Conservation (phyloP, 73 alveolate genomes). For the Paramecium caudatum region DNA sequence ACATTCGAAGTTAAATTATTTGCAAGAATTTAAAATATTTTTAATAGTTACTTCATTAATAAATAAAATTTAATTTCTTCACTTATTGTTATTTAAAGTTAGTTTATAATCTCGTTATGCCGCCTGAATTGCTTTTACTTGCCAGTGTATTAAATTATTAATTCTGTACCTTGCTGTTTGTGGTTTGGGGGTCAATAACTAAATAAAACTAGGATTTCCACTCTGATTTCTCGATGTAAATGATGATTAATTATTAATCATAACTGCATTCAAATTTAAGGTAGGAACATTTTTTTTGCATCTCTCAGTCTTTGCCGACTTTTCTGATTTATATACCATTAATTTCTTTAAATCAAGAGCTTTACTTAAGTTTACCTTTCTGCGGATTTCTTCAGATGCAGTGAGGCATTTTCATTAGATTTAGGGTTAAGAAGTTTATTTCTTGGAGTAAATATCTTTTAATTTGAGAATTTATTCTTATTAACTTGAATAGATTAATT, state of each 20-base stretch:
- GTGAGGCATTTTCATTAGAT: not conserved
- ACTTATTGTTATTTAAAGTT: not conserved
- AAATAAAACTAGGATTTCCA: slow-evolving; percentile 32
- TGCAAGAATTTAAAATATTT: too few species aligned
- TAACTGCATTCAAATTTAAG: slow-evolving; percentile 9
- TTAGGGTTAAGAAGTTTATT: not conserved
- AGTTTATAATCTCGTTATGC: slow-evolving; percentile 59
- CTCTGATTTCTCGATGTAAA: slow-evolving; percentile 52
- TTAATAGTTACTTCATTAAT: slow-evolving; percentile 17
- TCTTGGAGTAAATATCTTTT: slow-evolving; percentile 27
- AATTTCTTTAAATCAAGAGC: slow-evolving; percentile 57
- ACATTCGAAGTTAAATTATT: slow-evolving; percentile 47
- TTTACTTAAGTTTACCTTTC: not conserved
- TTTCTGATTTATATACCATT: slow-evolving; percentile 6
- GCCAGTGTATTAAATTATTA: slow-evolving; percentile 59
- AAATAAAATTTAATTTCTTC: slow-evolving; percentile 7
- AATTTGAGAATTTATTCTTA: not conserved
- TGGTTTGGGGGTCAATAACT: slow-evolving; percentile 61
- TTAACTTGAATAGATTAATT: not conserved
- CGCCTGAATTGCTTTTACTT: slow-evolving; percentile 57
- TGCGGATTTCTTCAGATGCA: not conserved
- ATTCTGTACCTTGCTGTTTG: slow-evolving; percentile 25
- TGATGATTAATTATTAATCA: slow-evolving; percentile 44
- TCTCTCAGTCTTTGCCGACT: slow-evolving; percentile 19
- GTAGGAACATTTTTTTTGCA: slow-evolving; percentile 30